Base-by-base conservation (phyloP, 179 eudicot genomes). In the Camellia oleifera region DNA sequence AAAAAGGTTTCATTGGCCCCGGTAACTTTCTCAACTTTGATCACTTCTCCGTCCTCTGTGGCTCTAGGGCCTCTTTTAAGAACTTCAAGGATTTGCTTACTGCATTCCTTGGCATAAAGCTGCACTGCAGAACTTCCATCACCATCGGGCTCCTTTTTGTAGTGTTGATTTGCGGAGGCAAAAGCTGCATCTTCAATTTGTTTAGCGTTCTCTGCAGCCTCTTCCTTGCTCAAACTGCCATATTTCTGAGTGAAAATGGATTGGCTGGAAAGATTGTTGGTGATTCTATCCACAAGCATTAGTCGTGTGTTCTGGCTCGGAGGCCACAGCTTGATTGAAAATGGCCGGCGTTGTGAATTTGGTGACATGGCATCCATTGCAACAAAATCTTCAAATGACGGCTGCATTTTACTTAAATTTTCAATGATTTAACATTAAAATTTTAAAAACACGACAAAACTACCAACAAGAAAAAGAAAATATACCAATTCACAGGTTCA, bases 91-190 rank as follows among this genome's bases (percentile, higher is more conserved):
- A 90, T 87, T 1, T 84, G 85, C 79, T 83, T 84, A 78, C 93
- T 90, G 60, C 87, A 88, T 77, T 88, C 89, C 75, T 84, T 88
- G 48, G 90, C 93, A 82, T 90, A 90, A 9, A 88, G 79, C 63
- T 87, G 89, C 74, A 90, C 89, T 1, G 93, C 89, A 48, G 91
- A 83, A 79, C 87, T 85, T 63, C 93, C 93, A 87, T 90, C 93
- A 45, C 89, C 88, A 78, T 83, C 91, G 7, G 89, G 87, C 80
- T 90, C 89, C 78, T 87, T 82, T 50, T 79, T 81, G 68, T 81
- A 88, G 77, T 84, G 87, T 53, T 88, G 81, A 81, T 81, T 81
- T 53, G 93, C 90, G 78, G 84, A 26, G 63, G 80, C 69, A 83
- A 85, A 90, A 56, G 93, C 91, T 4, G 79, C 66, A 53, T 83